These are phyloP conservation scores for Barnettozyma populi DNA, from an alignment of 805 yeast species.

Conservation along the genomic window DNA sequence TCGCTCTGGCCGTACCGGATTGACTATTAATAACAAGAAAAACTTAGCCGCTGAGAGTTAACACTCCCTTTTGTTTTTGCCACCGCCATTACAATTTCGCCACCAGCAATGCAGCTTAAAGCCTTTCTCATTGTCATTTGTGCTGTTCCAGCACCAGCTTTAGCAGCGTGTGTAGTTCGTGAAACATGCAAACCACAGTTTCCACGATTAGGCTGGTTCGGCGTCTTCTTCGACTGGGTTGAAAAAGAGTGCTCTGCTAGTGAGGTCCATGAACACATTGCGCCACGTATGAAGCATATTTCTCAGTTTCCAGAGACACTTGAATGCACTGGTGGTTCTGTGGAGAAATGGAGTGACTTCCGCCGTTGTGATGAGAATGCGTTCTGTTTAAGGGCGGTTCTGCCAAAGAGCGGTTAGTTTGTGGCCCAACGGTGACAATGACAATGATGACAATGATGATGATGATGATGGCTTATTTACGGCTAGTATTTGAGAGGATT, in stretches of 20 bases:
- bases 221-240: background rate
- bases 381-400: background rate
- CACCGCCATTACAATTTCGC: too few relatives aligned
- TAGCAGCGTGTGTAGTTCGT: background rate
- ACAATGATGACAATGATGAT: too few relatives aligned
- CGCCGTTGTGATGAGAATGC: background rate
- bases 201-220: background rate
- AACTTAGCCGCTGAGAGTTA: too few relatives aligned
- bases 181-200: background rate
- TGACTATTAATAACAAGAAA: too few relatives aligned
- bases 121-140: too few relatives aligned
- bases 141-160: too few relatives aligned
- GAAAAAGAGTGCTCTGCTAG: background rate
- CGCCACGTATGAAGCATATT: background rate
- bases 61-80: too few relatives aligned
- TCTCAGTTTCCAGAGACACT: background rate
- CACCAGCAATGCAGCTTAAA: too few relatives aligned
- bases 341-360: background rate
- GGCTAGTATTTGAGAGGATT: too few relatives aligned
- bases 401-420: background rate
- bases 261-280: background rate
- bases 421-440: too few relatives aligned
- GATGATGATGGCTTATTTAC: too few relatives aligned
- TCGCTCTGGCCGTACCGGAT: too few relatives aligned
- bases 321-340: background rate